Evolutionary conservation across 1,139 yeast genomes (phyloP).

Genomic region (Blastobotrys malaysiensis): DNA sequence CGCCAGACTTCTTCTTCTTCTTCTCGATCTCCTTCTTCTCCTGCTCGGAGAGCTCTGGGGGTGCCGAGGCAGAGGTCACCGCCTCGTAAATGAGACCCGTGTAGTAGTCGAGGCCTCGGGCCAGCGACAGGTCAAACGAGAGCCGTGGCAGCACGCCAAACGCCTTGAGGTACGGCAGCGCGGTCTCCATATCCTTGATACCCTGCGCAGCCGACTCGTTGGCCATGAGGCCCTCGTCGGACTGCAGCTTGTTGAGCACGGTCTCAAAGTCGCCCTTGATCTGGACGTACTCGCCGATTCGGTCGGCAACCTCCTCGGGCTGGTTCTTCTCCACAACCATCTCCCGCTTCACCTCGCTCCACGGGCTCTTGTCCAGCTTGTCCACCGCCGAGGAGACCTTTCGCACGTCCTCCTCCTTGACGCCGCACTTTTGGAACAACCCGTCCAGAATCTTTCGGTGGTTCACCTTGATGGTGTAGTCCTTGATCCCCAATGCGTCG

Average conservation of each 20-base stretch:
- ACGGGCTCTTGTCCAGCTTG: constrained; percentile 88
- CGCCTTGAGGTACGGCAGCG: constrained; percentile 76
- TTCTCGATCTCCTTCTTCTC: constrained; percentile 38
- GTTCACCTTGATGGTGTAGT: constrained; percentile 85
- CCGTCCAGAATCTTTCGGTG: constrained; percentile 96
- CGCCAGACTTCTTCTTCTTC: constrained; percentile 35
- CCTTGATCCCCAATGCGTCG: constrained; percentile 72
- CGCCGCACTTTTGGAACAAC: constrained; percentile 92
- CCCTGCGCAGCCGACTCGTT: constrained; percentile 77
- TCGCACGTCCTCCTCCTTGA: constrained; percentile 87
- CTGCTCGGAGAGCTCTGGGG: constrained; percentile 57
- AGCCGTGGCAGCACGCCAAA: constrained; percentile 54
- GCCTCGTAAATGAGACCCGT: constrained; percentile 96
- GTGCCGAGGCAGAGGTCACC: constrained; percentile 90
- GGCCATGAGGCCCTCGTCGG: constrained; percentile 51
- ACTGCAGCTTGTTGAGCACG: constrained; percentile 50
- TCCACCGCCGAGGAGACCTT: constrained; percentile 93
- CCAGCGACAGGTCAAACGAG: constrained; percentile 87
- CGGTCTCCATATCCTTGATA: constrained; percentile 67
- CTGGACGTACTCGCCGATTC: constrained; percentile 85
- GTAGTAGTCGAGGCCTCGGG: constrained; percentile 95
- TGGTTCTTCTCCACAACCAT: constrained; percentile 89
- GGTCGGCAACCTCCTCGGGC: constrained; percentile 85
- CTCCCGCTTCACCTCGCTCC: constrained; percentile 90
- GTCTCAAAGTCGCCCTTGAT: constrained; percentile 72